phyloP scores from a whole-genome alignment of 768 basidiomycete genomes.

The Rhodotorula taiwanensis region DNA sequence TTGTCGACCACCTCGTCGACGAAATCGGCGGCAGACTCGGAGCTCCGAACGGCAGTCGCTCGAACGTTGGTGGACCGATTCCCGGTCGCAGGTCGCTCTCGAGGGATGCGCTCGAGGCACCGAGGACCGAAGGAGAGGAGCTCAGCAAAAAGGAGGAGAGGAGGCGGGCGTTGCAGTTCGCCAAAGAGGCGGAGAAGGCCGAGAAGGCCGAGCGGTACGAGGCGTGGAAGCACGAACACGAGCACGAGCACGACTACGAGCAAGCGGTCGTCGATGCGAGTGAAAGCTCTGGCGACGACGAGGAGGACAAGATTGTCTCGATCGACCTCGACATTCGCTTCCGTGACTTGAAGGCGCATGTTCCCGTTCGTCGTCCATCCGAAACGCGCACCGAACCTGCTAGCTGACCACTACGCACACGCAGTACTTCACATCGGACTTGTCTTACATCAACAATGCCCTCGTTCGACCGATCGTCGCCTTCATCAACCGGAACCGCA shows the following conservation, averaged over 20 bases:
- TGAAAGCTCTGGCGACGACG: conserved; percentile 12
- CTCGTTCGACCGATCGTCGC: conserved; percentile 92
- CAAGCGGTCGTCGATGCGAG: conserved; percentile 28
- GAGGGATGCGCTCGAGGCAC: conserved; percentile 37
- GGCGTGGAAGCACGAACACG: too few species aligned
- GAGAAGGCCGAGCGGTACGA: background rate
- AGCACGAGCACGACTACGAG: conserved; percentile 27
- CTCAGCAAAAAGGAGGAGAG: conserved; percentile 15
- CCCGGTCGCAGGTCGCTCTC: conserved; percentile 30
- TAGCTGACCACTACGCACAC: background rate
- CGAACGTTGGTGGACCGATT: conserved; percentile 11
- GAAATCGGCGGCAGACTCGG: conserved; percentile 56
- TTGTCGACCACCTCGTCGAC: conserved; percentile 84
- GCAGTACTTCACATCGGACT: conserved; percentile 66
- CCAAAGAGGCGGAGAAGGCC: conserved; percentile 9
- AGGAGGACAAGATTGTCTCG: conserved; percentile 33
- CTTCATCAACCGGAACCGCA: conserved; percentile 82
- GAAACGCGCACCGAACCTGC: too few species aligned
- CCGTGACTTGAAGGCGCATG: conserved; percentile 86
- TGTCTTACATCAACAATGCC: conserved; percentile 88
- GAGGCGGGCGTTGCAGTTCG: conserved; percentile 11
- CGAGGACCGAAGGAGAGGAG: conserved; percentile 8
- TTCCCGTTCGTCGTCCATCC: conserved; percentile 59
- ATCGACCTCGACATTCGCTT: conserved; percentile 92
- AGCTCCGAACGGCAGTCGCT: too few species aligned